Evolutionary conservation across 2,329 filamentous ascomycete species (phyloP).

Genomic region (Macroventuria anomochaeta): DNA sequence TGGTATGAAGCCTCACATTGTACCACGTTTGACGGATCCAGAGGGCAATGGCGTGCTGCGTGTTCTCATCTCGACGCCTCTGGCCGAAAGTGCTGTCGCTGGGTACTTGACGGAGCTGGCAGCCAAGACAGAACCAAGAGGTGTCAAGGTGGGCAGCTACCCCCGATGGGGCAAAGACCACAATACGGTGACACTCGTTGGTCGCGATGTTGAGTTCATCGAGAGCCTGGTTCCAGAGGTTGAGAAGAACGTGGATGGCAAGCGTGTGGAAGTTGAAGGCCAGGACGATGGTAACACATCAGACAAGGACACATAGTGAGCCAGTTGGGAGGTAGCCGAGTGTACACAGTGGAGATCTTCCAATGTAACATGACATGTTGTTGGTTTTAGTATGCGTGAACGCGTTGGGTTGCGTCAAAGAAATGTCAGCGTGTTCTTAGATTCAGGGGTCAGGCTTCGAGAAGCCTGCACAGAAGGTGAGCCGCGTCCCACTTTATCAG

Average conservation of each 20-base stretch:
- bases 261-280: constrained; percentile 72
- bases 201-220: constrained; percentile 75
- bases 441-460: constrained; percentile 33
- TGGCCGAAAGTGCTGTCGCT: constrained; percentile 86
- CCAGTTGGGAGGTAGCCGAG: constrained; percentile 34
- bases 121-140: constrained; percentile 71
- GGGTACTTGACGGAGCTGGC: constrained; percentile 82
- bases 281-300: constrained; percentile 54
- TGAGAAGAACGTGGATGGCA: constrained; percentile 75
- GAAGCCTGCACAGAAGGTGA: constrained; percentile 36
- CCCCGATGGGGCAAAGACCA: constrained; percentile 86
- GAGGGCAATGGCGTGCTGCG: constrained; percentile 81
- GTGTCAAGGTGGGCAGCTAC: constrained; percentile 94
- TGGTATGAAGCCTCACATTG: constrained; percentile 72
- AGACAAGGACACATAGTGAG: constrained; percentile 47
- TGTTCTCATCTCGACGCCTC: constrained; percentile 83
- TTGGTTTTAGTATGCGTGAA: constrained; percentile 28
- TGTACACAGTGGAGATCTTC: constrained; percentile 17
- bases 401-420: constrained; percentile 5
- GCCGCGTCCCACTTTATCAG: constrained; percentile 12
- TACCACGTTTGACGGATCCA: constrained; percentile 76
- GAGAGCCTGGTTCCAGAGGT: constrained; percentile 82
- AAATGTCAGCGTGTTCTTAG: neutral
- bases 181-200: constrained; percentile 91
- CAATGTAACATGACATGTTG: constrained; percentile 22